These are phyloP conservation scores for Symbiodinium natans DNA, from an alignment of 73 alveolate genomes.

Conservation along the genomic window DNA sequence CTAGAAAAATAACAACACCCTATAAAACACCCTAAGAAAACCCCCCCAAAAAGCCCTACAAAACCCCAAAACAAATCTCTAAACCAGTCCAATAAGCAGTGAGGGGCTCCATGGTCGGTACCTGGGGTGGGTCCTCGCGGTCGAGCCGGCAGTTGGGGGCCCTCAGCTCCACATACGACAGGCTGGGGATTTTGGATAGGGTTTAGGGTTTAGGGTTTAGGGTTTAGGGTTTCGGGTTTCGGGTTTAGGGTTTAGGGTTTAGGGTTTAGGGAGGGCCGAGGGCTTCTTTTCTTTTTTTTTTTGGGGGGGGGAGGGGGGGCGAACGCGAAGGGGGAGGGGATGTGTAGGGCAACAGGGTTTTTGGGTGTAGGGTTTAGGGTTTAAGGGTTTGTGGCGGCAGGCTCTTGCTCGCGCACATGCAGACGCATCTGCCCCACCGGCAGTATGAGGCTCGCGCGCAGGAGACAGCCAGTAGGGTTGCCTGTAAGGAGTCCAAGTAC, in stretches of 20 bases:
- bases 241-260: not conserved
- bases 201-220: too few relatives aligned
- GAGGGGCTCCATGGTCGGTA: too few relatives aligned
- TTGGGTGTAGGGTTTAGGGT: too few relatives aligned
- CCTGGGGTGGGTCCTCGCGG: not conserved
- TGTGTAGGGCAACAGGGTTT: too few relatives aligned
- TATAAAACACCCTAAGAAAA: not conserved
- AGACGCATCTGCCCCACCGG: slow-evolving; percentile 74
- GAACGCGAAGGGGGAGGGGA: too few relatives aligned
- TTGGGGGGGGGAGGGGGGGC: too few relatives aligned
- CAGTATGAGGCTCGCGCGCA: slow-evolving; percentile 88
- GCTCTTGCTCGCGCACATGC: slow-evolving; percentile 70
- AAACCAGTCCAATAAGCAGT: too few relatives aligned
- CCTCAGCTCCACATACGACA: slow-evolving; percentile 47
- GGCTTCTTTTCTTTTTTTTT: too few relatives aligned
- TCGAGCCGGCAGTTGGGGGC: not conserved
- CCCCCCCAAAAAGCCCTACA: too few relatives aligned
- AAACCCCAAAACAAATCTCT: too few relatives aligned
- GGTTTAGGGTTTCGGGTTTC: too few relatives aligned
- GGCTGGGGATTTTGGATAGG: not conserved
- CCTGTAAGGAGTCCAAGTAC: too few relatives aligned
- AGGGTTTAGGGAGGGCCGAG: not conserved
- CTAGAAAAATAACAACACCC: not conserved
- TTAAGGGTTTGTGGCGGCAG: not conserved
- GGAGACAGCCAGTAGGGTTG: not conserved